These are phyloP conservation scores for Aspergillus bridgeri DNA, from an alignment of 495 filamentous ascomycete genomes.

Conservation along the genomic window DNA sequence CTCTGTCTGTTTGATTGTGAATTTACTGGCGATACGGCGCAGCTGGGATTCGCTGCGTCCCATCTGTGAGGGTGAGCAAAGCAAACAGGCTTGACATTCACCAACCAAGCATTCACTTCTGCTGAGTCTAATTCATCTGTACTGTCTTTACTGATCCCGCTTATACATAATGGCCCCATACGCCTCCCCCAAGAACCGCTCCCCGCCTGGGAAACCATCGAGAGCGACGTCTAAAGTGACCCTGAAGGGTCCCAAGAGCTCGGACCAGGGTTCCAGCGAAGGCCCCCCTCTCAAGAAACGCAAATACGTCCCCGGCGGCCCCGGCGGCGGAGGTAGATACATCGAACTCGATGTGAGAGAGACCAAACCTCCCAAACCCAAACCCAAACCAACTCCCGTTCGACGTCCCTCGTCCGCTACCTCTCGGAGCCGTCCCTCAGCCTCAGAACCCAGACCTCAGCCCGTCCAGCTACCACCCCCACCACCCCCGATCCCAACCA, in stretches of 20 bases:
- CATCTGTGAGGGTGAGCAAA: conserved; percentile 8
- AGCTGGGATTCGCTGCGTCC: background rate
- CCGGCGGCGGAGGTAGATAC: conserved; percentile 76
- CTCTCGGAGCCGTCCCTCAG: conserved; percentile 25
- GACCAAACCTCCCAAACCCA: conserved; percentile 15
- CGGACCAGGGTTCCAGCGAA: conserved; percentile 35
- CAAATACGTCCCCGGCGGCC: conserved; percentile 72
- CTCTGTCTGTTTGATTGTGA: conserved; percentile 5
- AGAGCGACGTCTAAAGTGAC: conserved; percentile 32
- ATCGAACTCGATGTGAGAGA: conserved; percentile 58
- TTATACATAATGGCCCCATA: conserved; percentile 31
- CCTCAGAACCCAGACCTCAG: conserved; percentile 23
- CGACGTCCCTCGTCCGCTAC: conserved; percentile 24
- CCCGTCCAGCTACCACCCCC: conserved; percentile 33
- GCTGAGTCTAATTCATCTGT: background rate
- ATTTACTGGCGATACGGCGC: conserved; percentile 6
- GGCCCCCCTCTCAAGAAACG: conserved; percentile 51
- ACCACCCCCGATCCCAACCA: conserved; percentile 36
- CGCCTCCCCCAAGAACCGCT: conserved; percentile 22
- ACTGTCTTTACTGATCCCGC: background rate
- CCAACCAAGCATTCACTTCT: conserved; percentile 5
- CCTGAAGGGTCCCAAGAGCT: conserved; percentile 33
- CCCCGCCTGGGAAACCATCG: conserved; percentile 31
- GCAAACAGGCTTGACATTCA: conserved; percentile 3
- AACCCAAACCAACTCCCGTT: conserved; percentile 19